Evolutionary conservation across 257 asterid genomes (phyloP).

Genomic region (Salvia miltiorrhiza): DNA sequence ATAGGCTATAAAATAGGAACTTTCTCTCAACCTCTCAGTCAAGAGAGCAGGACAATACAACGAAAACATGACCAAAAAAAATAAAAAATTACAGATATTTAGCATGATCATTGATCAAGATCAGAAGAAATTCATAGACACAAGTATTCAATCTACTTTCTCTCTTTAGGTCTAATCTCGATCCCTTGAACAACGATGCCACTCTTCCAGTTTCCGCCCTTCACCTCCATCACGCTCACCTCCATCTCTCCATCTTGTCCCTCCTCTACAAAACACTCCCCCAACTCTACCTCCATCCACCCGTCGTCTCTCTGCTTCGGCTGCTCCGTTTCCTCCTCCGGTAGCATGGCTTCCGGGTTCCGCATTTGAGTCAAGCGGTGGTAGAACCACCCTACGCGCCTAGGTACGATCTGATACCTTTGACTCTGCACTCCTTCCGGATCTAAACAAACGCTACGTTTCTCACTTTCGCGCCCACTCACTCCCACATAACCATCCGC

Average conservation of each 20-base stretch:
- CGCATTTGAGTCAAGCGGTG: constrained; percentile 9
- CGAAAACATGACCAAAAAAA: too few species aligned
- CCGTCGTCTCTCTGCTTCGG: constrained; percentile 55
- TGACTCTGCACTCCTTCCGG: constrained; percentile 38
- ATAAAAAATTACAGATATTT: too few species aligned
- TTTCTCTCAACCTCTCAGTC: too few species aligned
- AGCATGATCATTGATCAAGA: too few species aligned
- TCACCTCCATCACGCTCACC: constrained; percentile 47
- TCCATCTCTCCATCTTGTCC: constrained; percentile 51
- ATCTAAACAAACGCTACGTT: constrained; percentile 39
- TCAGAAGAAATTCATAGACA: too few species aligned
- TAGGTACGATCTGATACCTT: constrained; percentile 22
- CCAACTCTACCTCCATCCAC: constrained; percentile 83
- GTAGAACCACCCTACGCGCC: constrained; percentile 22
- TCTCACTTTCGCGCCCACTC: constrained; percentile 37
- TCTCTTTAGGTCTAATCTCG: constrained; percentile 66
- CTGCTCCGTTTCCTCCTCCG: constrained; percentile 13
- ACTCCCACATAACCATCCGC: constrained; percentile 41
- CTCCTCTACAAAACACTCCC: constrained; percentile 50
- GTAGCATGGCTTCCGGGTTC: constrained; percentile 1
- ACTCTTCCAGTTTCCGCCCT: constrained; percentile 60
- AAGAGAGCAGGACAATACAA: too few species aligned
- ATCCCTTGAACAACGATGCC: constrained; percentile 77
- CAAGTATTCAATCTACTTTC: not conserved
- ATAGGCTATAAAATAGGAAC: not conserved